Conservation (phyloP, 176 grass and related monocot species). For the Chloris gayana region DNA sequence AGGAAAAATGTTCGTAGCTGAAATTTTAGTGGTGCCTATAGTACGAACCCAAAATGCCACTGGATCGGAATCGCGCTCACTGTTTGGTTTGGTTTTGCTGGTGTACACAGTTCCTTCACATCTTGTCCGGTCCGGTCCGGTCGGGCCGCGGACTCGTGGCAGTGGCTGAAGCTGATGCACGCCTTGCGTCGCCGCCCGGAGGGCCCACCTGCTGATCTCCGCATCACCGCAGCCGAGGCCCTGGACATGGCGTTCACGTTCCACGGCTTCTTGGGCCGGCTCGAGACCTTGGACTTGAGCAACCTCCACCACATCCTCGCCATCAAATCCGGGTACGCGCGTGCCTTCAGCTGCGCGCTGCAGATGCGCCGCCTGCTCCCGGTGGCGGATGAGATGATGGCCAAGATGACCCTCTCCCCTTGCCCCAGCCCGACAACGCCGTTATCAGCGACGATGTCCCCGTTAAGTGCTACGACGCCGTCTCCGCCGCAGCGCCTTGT, state of each 20-base stretch:
- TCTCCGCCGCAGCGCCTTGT: neutral
- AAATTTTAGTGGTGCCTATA: too few species aligned
- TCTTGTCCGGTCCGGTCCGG: neutral
- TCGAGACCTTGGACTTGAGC: constrained; percentile 18
- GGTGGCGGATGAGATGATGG: too few species aligned
- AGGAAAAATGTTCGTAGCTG: neutral
- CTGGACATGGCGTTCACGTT: constrained; percentile 4
- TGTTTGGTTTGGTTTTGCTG: too few species aligned
- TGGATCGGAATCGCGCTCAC: too few species aligned
- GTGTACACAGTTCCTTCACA: neutral
- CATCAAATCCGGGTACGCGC: neutral
- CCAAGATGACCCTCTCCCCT: neutral
- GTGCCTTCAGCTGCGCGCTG: neutral
- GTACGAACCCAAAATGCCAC: too few species aligned
- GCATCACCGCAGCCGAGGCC: neutral
- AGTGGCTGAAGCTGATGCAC: constrained; percentile 19
- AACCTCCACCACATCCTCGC: neutral
- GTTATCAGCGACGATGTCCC: too few species aligned
- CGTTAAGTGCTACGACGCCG: neutral
- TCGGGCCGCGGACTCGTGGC: neutral
- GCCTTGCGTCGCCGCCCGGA: neutral
- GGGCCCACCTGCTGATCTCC: neutral
- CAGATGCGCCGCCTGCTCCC: constrained; percentile 29
- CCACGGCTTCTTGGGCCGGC: neutral
- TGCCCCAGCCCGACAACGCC: neutral